phyloP scores from a whole-genome alignment of 2,329 filamentous ascomycete species.

The Diplodia seriata region DNA sequence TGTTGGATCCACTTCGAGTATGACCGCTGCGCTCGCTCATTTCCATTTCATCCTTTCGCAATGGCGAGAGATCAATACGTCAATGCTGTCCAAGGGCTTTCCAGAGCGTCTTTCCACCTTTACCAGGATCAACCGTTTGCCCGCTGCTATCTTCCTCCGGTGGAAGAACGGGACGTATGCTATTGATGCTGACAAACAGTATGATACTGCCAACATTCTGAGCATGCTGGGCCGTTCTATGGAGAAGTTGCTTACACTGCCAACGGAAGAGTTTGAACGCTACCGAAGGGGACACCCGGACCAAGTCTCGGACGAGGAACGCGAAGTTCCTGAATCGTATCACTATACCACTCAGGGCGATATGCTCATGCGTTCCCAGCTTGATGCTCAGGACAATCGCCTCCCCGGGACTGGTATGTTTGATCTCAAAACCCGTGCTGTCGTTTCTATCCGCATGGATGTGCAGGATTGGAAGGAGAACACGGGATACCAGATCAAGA shows the following conservation, averaged over 20 bases:
- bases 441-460: conserved; percentile 91
- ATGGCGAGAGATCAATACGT: conserved; percentile 76
- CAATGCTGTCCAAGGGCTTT: conserved; percentile 73
- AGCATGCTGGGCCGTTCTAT: conserved; percentile 94
- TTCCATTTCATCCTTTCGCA: conserved; percentile 90
- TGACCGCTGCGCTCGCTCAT: conserved; percentile 85
- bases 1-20: conserved; percentile 94
- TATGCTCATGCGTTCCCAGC: conserved; percentile 92
- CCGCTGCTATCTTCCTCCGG: conserved; percentile 80
- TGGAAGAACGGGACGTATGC: conserved; percentile 87
- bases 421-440: conserved; percentile 93
- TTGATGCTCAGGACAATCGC: conserved; percentile 86
- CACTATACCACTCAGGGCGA: conserved; percentile 88
- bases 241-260: conserved; percentile 89
- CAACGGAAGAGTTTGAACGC: conserved; percentile 82
- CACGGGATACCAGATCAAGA: conserved; percentile 84
- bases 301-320: conserved; percentile 74
- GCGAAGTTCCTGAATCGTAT: conserved; percentile 69
- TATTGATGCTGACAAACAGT: conserved; percentile 95
- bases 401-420: conserved; percentile 93
- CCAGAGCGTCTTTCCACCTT: conserved; percentile 67
- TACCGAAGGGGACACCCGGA: conserved; percentile 75
- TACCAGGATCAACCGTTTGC: conserved; percentile 74
- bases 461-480: conserved; percentile 73
- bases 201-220: conserved; percentile 81